A percentile compares a stretch with the other conserved stretches of the same genome.
Conservation (phyloP, 257 asterid species). For the Cinchona pubescens region DNA sequence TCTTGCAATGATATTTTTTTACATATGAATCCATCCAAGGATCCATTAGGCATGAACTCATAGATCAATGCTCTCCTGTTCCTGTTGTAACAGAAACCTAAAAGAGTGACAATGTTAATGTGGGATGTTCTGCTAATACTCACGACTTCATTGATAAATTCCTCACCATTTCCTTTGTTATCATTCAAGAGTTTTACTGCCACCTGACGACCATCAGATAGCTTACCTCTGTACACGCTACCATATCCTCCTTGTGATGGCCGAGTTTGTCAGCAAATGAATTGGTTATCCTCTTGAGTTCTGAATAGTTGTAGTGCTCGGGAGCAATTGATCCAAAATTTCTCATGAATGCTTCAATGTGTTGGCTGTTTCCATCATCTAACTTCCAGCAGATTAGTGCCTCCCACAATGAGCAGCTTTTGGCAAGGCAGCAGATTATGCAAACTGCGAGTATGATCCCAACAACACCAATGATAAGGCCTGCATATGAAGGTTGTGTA, state of each 20-base stretch:
- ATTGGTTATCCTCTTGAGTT: constrained; percentile 48
- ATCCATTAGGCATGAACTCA: constrained; percentile 63
- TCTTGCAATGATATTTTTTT: constrained; percentile 7
- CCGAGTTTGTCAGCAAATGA: constrained; percentile 48
- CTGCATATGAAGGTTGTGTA: constrained; percentile 32
- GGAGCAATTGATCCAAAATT: constrained; percentile 48
- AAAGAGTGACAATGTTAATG: constrained; percentile 55
- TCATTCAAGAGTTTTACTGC: constrained; percentile 53
- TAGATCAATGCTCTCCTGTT: constrained; percentile 44
- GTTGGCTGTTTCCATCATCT: constrained; percentile 14
- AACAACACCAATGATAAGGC: constrained; percentile 12
- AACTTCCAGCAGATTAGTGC: constrained; percentile 1
- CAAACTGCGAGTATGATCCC: constrained; percentile 13
- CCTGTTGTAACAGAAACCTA: constrained; percentile 50
- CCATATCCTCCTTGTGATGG: constrained; percentile 56
- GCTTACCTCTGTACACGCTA: constrained; percentile 48
- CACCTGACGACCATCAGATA: constrained; percentile 46
- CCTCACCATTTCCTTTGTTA: constrained; percentile 38
- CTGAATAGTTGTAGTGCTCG: constrained; percentile 34
- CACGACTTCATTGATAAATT: constrained; percentile 59
- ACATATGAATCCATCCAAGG: constrained; percentile 55
- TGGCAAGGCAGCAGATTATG: constrained; percentile 19
- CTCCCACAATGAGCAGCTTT: constrained; percentile 9
- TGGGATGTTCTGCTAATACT: constrained; percentile 65
- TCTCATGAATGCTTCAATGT: constrained; percentile 37